Evolutionary conservation across 2,329 filamentous ascomycete species (phyloP), one percentile per base, ranked within the genome.

Genomic region (Exophiala lecanii-corni): DNA sequence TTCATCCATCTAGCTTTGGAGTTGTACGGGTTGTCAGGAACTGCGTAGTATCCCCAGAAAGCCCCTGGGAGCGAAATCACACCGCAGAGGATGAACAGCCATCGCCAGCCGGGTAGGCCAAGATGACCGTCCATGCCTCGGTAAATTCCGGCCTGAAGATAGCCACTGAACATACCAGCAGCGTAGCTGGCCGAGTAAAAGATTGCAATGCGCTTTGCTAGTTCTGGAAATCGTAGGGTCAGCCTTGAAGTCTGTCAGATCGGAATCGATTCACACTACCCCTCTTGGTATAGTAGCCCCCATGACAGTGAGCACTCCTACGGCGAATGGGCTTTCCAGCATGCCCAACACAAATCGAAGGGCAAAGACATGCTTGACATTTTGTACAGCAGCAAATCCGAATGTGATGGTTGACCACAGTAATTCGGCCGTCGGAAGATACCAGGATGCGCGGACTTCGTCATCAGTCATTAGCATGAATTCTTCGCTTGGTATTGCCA

Each of bases 101-200:
- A n/a, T 44, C 45, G 50, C 60, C 60, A 62, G 9, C 59, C 57
- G 12, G 49, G 38, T 12, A 61, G 50, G 10, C 57, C 55, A 7
- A 36, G 18, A 17, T 26, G 15, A 17, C 45, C 48, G 25, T 51
- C 26, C 17, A 51, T 16, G 9, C 4, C 57, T 57, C 10, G 55
- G 45, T 64, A 58, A 28, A 64, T 62, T 4, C 56, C 62, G 0
- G 61, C 59, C 3, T 70, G 76, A 32, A 81, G 70, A 2, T 81
- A 67, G 0, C 75, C 74, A 0, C 75, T 78, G 55, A 81, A 81
- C 41, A 75, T 75, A 40, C 76, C 76, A 36, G 76, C 77, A 51
- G 79, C 72, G 50, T 79, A 70, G 55, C 78, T 78, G 2, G 76
- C 74, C 50, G 74, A 75, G 60, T 78, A 79, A 17, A 80, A 61